phyloP scores from a whole-genome alignment of 1,284 basidiomycete genomes.

The Irpex sp. region DNA sequence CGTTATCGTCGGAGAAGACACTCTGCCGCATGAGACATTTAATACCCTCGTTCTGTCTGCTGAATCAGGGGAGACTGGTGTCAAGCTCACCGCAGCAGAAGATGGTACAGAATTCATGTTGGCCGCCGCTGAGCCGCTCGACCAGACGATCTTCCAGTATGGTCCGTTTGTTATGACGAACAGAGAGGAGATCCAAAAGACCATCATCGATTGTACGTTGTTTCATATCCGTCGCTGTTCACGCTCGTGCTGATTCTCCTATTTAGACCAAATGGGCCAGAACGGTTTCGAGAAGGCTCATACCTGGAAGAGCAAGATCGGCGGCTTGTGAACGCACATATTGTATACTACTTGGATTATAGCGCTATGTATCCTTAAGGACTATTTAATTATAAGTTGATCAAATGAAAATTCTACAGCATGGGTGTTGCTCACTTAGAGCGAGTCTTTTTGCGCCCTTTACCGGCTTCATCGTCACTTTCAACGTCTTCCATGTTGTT shows the following conservation, averaged over 20 bases:
- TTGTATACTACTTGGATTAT: background rate
- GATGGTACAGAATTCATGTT: slow-evolving; percentile 71
- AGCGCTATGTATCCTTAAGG: background rate
- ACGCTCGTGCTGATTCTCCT: too few species aligned
- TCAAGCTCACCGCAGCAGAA: slow-evolving; percentile 51
- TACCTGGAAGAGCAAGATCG: slow-evolving; percentile 86
- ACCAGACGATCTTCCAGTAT: slow-evolving; percentile 86
- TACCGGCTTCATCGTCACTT: slow-evolving; percentile 25
- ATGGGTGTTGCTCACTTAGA: background rate
- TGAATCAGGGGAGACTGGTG: slow-evolving; percentile 53
- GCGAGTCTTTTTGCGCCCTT: slow-evolving; percentile 9
- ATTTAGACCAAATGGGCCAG: slow-evolving; percentile 59
- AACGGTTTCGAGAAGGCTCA: slow-evolving; percentile 94
- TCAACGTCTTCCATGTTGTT: slow-evolving; percentile 32
- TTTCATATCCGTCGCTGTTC: too few species aligned
- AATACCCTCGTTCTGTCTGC: slow-evolving; percentile 79
- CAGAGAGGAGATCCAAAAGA: slow-evolving; percentile 77
- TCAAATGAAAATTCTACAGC: background rate
- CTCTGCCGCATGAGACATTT: slow-evolving; percentile 51
- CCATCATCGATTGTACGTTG: slow-evolving; percentile 74
- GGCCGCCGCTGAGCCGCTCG: slow-evolving; percentile 85
- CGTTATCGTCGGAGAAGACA: slow-evolving; percentile 56
- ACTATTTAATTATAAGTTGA: background rate
- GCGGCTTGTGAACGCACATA: slow-evolving; percentile 19
- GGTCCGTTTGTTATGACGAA: slow-evolving; percentile 88